Evolutionary conservation across 1,139 yeast genomes (phyloP).

Genomic region (Geotrichum australiense): DNA sequence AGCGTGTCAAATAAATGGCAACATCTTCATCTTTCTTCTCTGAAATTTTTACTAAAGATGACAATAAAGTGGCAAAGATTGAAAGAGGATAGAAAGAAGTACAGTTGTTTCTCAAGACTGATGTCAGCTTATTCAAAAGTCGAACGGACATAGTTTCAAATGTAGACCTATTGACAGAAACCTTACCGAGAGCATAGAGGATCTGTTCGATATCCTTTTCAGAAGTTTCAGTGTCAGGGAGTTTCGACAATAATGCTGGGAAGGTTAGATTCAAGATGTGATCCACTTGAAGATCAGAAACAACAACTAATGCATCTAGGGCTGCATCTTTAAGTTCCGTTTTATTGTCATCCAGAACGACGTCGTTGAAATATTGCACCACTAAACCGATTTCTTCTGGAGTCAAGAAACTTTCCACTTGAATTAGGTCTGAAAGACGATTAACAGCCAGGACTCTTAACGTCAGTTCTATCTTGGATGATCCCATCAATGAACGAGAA

Average conservation of each 20-base stretch:
- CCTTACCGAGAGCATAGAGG: constrained; percentile 29
- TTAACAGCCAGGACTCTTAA: constrained; percentile 60
- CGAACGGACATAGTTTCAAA: constrained; percentile 34
- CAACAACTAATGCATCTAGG: constrained; percentile 47
- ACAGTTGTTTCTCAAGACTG: constrained; percentile 15
- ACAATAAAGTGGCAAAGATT: constrained; percentile 22
- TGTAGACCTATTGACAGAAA: constrained; percentile 30
- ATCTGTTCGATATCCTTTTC: constrained; percentile 21
- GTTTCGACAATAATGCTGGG: constrained; percentile 49
- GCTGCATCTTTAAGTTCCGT: constrained; percentile 33
- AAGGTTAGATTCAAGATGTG: constrained; percentile 53
- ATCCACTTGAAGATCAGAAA: constrained; percentile 40
- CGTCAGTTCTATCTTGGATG: constrained; percentile 60
- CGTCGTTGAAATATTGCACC: constrained; percentile 60
- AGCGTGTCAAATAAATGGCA: constrained; percentile 11
- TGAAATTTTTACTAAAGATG: constrained; percentile 21
- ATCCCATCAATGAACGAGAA: constrained; percentile 58
- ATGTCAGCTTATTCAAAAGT: constrained; percentile 30
- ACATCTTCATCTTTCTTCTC: constrained; percentile 18
- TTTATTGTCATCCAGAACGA: constrained; percentile 44
- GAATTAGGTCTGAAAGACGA: constrained; percentile 52
- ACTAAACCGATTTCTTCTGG: constrained; percentile 54
- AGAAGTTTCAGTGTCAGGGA: constrained; percentile 39
- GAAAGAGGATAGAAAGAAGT: constrained; percentile 22
- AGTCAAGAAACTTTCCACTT: constrained; percentile 42